These are phyloP conservation scores for Blastomyces parvus DNA, from an alignment of 2,329 filamentous ascomycete genomes.

Conservation along the genomic window DNA sequence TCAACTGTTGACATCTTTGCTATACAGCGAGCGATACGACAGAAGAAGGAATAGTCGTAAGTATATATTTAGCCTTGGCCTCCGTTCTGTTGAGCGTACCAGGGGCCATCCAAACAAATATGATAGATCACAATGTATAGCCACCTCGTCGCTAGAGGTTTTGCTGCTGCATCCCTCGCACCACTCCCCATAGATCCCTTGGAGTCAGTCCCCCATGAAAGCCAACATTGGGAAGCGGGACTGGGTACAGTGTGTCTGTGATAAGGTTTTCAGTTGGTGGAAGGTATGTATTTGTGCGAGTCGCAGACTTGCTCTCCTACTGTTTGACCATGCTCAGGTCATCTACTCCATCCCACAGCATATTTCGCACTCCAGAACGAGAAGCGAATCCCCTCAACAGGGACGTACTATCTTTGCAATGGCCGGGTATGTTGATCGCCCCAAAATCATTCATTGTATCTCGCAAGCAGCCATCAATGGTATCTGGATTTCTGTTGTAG, in stretches of 20 bases:
- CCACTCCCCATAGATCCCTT: too few relatives aligned
- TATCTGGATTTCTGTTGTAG: background rate
- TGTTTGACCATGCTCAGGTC: background rate
- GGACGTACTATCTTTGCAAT: background rate
- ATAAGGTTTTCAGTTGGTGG: background rate
- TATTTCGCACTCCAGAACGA: background rate
- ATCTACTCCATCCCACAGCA: background rate
- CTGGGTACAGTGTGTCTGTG: background rate
- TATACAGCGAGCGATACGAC: too few relatives aligned
- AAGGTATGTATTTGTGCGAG: too few relatives aligned
- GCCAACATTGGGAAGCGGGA: background rate
- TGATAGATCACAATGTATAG: background rate
- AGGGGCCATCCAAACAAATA: too few relatives aligned
- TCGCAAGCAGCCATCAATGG: background rate
- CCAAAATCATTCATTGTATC: background rate
- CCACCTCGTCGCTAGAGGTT: too few relatives aligned
- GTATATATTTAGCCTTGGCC: too few relatives aligned
- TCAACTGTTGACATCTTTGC: too few relatives aligned
- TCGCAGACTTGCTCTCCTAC: background rate
- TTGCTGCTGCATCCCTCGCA: too few relatives aligned
- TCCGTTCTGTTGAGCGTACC: too few relatives aligned
- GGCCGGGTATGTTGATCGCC: background rate
- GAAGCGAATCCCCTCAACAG: background rate
- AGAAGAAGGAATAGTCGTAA: too few relatives aligned
- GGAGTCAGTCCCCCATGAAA: background rate